Conservation (phyloP, 1,284 basidiomycete genomes). For the Austropuccinia psidii region DNA sequence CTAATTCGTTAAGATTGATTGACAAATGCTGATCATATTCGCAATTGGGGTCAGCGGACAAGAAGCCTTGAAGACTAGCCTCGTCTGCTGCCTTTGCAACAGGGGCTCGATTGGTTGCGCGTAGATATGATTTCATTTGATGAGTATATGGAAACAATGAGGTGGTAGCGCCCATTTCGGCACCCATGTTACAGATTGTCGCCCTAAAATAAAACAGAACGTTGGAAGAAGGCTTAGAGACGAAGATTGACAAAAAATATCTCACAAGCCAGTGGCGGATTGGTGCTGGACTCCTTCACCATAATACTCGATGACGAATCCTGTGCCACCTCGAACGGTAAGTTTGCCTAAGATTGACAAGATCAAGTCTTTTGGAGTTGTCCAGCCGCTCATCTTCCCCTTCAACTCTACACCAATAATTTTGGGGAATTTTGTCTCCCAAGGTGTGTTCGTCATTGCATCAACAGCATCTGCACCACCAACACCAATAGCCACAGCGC, state of each 20-base stretch:
- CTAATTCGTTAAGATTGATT: slow-evolving; percentile 83
- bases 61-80: slow-evolving; percentile 63
- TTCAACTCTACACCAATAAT: slow-evolving; percentile 67
- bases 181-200: slow-evolving; percentile 70
- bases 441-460: slow-evolving; percentile 94
- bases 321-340: slow-evolving; percentile 93
- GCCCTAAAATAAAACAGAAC: slow-evolving; percentile 35
- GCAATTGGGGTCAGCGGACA: slow-evolving; percentile 76
- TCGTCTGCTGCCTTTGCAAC: slow-evolving; percentile 79
- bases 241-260: neutral
- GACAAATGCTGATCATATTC: slow-evolving; percentile 94
- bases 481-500: slow-evolving; percentile 96
- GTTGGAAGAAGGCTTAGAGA: neutral
- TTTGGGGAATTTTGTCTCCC: slow-evolving; percentile 89
- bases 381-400: slow-evolving; percentile 82
- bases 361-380: slow-evolving; percentile 94
- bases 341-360: slow-evolving; percentile 87
- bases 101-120: slow-evolving; percentile 78
- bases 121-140: slow-evolving; percentile 67
- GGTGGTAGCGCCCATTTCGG: slow-evolving; percentile 96
- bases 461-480: slow-evolving; percentile 99
- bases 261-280: slow-evolving; percentile 72
- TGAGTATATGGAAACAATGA: slow-evolving; percentile 93
- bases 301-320: slow-evolving; percentile 93
- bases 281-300: slow-evolving; percentile 85